Evolutionary conservation across 2,329 filamentous ascomycete species (phyloP).

Genomic region (Colletotrichum cuscutae): DNA sequence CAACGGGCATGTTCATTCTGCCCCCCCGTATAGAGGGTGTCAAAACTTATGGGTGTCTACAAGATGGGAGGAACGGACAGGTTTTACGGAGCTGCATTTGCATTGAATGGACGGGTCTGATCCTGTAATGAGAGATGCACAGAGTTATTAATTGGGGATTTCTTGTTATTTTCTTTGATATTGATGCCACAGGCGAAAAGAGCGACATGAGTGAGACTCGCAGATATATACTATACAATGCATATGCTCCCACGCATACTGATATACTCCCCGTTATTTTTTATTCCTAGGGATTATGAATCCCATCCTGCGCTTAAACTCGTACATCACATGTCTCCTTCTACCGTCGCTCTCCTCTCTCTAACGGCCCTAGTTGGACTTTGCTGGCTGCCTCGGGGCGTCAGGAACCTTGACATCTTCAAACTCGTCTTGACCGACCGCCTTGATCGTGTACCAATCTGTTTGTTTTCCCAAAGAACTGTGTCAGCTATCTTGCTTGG

Average conservation of each 20-base stretch:
- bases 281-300: neutral
- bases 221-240: slow-evolving; percentile 27
- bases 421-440: slow-evolving; percentile 96
- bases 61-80: slow-evolving; percentile 12
- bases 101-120: slow-evolving; percentile 19
- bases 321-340: neutral
- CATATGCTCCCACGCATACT: slow-evolving; percentile 6
- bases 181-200: slow-evolving; percentile 7
- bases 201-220: slow-evolving; percentile 17
- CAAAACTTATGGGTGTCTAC: neutral
- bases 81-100: slow-evolving; percentile 9
- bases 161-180: slow-evolving; percentile 17
- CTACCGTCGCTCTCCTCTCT: neutral
- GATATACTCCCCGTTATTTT: neutral
- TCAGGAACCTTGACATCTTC: slow-evolving; percentile 93
- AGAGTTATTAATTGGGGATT: slow-evolving; percentile 22
- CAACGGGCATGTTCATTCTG: neutral
- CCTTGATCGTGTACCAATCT: slow-evolving; percentile 76
- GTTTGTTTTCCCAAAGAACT: neutral
- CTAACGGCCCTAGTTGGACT: slow-evolving; percentile 41
- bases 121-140: slow-evolving; percentile 29
- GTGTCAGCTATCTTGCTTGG: slow-evolving; percentile 1
- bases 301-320: neutral
- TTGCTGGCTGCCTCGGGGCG: slow-evolving; percentile 64
- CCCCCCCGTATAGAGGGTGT: neutral